phyloP scores from a whole-genome alignment of 2,329 filamentous ascomycete genomes.

The Paracamarosporium sp. region DNA sequence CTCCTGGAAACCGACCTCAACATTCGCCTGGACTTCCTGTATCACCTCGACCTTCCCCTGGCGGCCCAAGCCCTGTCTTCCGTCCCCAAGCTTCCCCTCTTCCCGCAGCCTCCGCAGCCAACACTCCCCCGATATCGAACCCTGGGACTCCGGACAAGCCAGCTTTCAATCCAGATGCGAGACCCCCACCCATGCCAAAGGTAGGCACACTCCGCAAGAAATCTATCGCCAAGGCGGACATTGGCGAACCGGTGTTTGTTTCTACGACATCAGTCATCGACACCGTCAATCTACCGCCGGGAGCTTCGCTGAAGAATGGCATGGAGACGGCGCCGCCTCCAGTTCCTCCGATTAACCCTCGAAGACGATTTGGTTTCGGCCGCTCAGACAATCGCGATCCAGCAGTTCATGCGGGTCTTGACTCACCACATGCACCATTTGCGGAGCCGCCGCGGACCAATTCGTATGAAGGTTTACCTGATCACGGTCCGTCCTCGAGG shows the following conservation, averaged over 20 bases:
- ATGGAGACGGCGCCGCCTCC: constrained; percentile 54
- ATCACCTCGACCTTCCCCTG: constrained; percentile 46
- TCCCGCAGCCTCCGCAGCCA: constrained; percentile 58
- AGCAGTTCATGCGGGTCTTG: constrained; percentile 44
- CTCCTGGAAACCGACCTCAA: constrained; percentile 23
- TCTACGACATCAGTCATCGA: constrained; percentile 65
- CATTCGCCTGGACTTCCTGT: constrained; percentile 39
- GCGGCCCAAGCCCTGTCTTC: constrained; percentile 46
- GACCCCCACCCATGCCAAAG: constrained; percentile 32
- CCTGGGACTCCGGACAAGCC: constrained; percentile 50
- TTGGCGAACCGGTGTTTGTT: constrained; percentile 65
- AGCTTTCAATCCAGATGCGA: constrained; percentile 36
- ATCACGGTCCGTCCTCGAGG: constrained; percentile 41
- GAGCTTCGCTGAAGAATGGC: constrained; percentile 62
- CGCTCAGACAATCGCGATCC: constrained; percentile 49
- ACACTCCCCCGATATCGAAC: constrained; percentile 61
- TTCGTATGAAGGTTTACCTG: constrained; percentile 53
- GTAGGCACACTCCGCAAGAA: constrained; percentile 58
- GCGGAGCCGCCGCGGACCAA: constrained; percentile 47
- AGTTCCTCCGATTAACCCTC: constrained; percentile 66
- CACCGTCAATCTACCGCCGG: constrained; percentile 63
- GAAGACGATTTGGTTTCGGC: constrained; percentile 57
- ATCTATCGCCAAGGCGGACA: constrained; percentile 65
- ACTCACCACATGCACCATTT: constrained; percentile 39
- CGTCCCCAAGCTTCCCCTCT: constrained; percentile 52